Evolutionary conservation across 345 rosid species (phyloP).

Genomic region (Populus pruinosa): DNA sequence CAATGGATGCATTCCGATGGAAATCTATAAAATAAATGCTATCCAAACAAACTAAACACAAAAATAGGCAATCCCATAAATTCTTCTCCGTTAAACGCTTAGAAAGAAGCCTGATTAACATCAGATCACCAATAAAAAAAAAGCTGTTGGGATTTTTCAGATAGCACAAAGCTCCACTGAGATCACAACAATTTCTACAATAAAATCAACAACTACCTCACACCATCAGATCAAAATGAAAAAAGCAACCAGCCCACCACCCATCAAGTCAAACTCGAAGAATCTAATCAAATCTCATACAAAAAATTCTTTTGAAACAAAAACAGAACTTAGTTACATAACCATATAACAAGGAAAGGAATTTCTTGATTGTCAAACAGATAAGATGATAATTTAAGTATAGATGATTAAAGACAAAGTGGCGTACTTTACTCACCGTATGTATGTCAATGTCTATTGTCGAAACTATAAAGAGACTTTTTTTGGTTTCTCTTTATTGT

Average conservation of each 20-base stretch:
- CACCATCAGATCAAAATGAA: neutral
- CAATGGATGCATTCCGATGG: neutral
- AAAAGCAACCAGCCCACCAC: neutral
- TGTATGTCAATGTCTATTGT: neutral
- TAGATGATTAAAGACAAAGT: neutral
- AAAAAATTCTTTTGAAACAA: neutral
- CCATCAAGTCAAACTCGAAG: neutral
- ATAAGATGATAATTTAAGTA: slow-evolving; percentile 5
- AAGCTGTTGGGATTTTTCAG: neutral
- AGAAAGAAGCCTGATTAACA: neutral
- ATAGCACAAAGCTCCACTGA: neutral
- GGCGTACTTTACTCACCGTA: slow-evolving; percentile 10
- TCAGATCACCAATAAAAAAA: neutral
- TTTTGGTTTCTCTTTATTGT: neutral
- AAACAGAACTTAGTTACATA: neutral
- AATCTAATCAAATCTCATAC: neutral
- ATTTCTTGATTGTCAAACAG: neutral
- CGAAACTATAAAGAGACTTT: slow-evolving; percentile 4
- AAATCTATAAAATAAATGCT: neutral
- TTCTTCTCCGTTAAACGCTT: neutral
- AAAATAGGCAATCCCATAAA: slow-evolving; percentile 4
- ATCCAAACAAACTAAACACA: neutral
- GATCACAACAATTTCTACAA: neutral
- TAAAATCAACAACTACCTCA: neutral
- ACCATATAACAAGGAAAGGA: neutral